These are phyloP conservation scores for Dioscorea dumetorum DNA, from an alignment of 106 monocot genomes.

Conservation along the genomic window DNA sequence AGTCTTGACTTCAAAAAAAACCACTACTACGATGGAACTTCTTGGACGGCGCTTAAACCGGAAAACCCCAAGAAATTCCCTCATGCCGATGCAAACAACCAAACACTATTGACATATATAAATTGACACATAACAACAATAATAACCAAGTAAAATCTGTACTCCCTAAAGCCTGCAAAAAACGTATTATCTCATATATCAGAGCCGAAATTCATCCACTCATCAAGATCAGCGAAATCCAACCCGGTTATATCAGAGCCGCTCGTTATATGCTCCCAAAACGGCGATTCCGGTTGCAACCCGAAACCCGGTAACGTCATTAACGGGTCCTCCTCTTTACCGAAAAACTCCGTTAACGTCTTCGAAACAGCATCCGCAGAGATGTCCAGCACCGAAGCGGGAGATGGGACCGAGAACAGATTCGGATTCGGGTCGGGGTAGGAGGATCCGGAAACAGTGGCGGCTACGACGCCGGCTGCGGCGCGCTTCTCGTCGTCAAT, in stretches of 20 bases:
- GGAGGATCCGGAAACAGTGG: not conserved
- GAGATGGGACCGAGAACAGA: not conserved
- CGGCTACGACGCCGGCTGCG: not conserved
- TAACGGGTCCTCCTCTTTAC: not conserved
- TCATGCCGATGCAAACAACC: too few relatives aligned
- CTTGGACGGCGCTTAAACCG: too few relatives aligned
- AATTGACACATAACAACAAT: too few relatives aligned
- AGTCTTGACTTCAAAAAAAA: too few relatives aligned
- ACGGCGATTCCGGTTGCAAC: not conserved
- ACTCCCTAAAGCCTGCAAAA: not conserved
- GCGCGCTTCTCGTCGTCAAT: slow-evolving; percentile 16
- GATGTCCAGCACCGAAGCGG: slow-evolving; percentile 14
- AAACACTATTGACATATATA: too few relatives aligned
- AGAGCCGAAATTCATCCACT: slow-evolving; percentile 1
- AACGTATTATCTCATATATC: not conserved
- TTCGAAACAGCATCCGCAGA: not conserved
- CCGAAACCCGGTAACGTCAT: not conserved
- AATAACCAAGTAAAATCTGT: not conserved
- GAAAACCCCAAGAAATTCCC: too few relatives aligned
- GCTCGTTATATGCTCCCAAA: not conserved
- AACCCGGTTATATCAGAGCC: not conserved
- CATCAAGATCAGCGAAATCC: slow-evolving; percentile 3
- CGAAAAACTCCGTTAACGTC: not conserved
- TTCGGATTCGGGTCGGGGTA: not conserved
- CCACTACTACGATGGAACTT: too few relatives aligned